A percentile compares a stretch with the other conserved stretches of the same genome.
phyloP scores from a whole-genome alignment of 225 moss, liverwort and hornwort genomes.

The Neckera pumila region DNA sequence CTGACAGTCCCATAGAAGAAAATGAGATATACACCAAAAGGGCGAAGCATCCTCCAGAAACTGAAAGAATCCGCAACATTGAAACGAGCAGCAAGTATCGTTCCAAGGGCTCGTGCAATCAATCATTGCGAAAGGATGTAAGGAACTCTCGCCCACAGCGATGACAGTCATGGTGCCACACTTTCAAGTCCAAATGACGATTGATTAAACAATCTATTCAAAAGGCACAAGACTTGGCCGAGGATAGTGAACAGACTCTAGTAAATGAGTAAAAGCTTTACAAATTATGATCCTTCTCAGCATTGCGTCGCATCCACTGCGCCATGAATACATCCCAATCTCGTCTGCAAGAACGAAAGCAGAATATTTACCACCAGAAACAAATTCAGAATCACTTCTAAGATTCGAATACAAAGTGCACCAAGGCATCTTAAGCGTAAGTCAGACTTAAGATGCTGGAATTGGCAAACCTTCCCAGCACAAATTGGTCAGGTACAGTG shows the following conservation, averaged over 20 bases:
- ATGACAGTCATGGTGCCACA: not conserved
- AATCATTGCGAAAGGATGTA: not conserved
- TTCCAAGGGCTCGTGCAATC: not conserved
- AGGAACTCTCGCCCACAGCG: not conserved
- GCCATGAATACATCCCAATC: slow-evolving; percentile 66
- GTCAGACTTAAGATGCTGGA: not conserved
- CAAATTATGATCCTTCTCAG: slow-evolving; percentile 57
- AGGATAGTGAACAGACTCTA: not conserved
- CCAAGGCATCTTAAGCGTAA: not conserved
- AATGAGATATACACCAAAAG: not conserved
- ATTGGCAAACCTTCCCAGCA: not conserved
- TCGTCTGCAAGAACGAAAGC: slow-evolving; percentile 21
- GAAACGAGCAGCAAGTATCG: not conserved
- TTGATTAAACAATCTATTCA: not conserved
- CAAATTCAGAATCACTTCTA: not conserved
- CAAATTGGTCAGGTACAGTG: not conserved
- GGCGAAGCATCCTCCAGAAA: not conserved
- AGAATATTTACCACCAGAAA: not conserved
- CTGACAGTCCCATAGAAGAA: not conserved
- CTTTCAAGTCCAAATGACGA: not conserved
- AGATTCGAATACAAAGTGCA: not conserved
- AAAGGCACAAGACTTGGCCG: not conserved
- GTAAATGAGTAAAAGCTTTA: not conserved
- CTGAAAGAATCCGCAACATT: not conserved
- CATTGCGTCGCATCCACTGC: slow-evolving; percentile 58